Conservation (phyloP, 352 stramenopile genomes). For the Pythium myriotylum region DNA sequence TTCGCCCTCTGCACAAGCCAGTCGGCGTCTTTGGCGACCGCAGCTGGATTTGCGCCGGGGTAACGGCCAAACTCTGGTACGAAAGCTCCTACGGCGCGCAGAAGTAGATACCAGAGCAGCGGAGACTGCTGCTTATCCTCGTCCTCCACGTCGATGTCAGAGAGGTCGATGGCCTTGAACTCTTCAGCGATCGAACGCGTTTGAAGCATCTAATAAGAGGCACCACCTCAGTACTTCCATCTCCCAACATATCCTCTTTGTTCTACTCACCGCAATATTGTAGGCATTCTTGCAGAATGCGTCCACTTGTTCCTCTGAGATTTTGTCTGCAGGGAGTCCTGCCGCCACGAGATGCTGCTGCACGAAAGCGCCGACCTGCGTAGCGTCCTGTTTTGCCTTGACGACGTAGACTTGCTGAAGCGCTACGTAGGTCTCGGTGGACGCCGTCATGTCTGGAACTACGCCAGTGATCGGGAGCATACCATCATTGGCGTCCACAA, state of each 20-base stretch:
- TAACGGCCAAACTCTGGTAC: conserved; percentile 64
- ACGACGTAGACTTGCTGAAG: conserved; percentile 94
- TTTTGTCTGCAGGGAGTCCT: conserved; percentile 35
- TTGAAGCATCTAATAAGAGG: conserved; percentile 54
- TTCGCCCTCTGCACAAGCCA: conserved; percentile 66
- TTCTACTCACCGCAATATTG: conserved; percentile 66
- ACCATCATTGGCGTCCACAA: conserved; percentile 69
- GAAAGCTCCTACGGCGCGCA: conserved; percentile 79
- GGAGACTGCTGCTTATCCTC: conserved; percentile 89
- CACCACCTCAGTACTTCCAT: conserved; percentile 5
- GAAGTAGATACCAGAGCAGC: conserved; percentile 94
- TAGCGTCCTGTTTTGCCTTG: conserved; percentile 85
- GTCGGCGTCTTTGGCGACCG: conserved; percentile 54
- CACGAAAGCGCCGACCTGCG: conserved; percentile 40
- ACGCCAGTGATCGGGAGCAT: conserved; percentile 88
- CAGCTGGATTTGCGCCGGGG: conserved; percentile 74
- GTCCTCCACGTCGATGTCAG: conserved; percentile 71
- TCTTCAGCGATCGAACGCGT: conserved; percentile 89
- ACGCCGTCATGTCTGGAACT: conserved; percentile 97
- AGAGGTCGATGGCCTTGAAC: conserved; percentile 64
- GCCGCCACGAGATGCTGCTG: conserved; percentile 32
- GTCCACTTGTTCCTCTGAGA: conserved; percentile 69
- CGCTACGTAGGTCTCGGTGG: conserved; percentile 93
- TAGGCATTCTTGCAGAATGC: conserved; percentile 95
- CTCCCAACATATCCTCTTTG: too few relatives aligned